Evolutionary conservation across 306 rosid genomes (phyloP).

Genomic region (Cucumis cinereus): DNA sequence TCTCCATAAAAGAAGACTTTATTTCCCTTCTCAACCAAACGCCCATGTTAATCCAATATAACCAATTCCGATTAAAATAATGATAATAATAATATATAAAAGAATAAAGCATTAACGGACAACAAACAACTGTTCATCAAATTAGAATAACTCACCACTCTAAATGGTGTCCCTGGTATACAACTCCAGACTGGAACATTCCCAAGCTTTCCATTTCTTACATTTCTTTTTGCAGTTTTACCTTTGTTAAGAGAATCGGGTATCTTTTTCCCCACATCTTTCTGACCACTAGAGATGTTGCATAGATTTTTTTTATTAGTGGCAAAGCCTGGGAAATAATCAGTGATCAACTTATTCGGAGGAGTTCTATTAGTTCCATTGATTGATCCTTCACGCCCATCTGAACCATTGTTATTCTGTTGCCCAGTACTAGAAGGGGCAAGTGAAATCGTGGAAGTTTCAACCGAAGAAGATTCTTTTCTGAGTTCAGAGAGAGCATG

Average conservation of each 20-base stretch:
- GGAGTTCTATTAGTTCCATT: constrained; percentile 34
- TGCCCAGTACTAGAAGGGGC: constrained; percentile 21
- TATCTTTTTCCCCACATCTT: constrained; percentile 16
- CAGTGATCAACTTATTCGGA: constrained; percentile 70
- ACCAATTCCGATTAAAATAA: neutral
- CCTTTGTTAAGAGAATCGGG: constrained; percentile 27
- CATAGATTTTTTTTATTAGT: constrained; percentile 36
- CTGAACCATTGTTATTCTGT: constrained; percentile 25
- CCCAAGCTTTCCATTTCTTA: constrained; percentile 35
- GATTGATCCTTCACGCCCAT: constrained; percentile 23
- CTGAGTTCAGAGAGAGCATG: constrained; percentile 55
- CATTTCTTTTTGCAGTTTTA: constrained; percentile 18
- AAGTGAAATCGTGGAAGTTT: constrained; percentile 13
- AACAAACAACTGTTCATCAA: neutral
- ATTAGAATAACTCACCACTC: constrained; percentile 42
- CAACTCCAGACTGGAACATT: constrained; percentile 76
- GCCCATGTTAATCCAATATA: neutral
- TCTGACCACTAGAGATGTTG: constrained; percentile 21
- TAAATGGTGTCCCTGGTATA: constrained; percentile 81
- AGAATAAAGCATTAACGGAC: neutral
- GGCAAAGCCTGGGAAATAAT: constrained; percentile 56
- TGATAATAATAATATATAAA: neutral
- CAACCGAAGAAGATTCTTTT: constrained; percentile 27
- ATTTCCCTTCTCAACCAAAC: neutral
- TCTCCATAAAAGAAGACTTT: constrained; percentile 7